These are phyloP conservation scores for Torulaspora quercuum DNA, from an alignment of 805 yeast genomes.

Conservation along the genomic window DNA sequence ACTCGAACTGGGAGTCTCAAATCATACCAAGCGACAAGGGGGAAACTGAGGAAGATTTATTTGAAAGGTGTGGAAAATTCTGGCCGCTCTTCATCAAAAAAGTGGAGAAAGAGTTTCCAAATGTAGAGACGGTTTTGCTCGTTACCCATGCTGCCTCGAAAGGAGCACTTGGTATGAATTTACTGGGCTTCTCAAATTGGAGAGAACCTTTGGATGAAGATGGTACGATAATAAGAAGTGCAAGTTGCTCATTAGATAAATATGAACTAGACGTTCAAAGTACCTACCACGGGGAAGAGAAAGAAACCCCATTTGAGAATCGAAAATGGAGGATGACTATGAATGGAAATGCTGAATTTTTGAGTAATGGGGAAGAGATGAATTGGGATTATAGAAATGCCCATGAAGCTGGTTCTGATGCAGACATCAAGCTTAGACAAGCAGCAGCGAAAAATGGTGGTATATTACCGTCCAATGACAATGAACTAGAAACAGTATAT, in stretches of 20 bases:
- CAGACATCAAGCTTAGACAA: conserved; percentile 63
- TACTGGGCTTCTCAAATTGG: conserved; percentile 51
- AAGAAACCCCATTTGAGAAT: conserved; percentile 25
- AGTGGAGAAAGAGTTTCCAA: conserved; percentile 56
- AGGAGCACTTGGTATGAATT: conserved; percentile 78
- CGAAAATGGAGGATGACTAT: conserved; percentile 55
- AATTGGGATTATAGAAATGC: conserved; percentile 79
- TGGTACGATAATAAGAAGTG: conserved; percentile 58
- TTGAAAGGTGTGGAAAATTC: conserved; percentile 54
- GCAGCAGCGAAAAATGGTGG: conserved; percentile 17
- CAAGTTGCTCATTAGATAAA: conserved; percentile 80
- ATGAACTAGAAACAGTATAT: conserved; percentile 45
- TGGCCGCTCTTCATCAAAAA: conserved; percentile 55
- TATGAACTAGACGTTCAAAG: conserved; percentile 36
- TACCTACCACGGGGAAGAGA: conserved; percentile 14
- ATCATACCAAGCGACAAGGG: conserved; percentile 63
- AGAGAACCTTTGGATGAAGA: conserved; percentile 50
- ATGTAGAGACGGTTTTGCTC: conserved; percentile 60
- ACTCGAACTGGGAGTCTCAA: conserved; percentile 49
- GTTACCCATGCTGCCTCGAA: conserved; percentile 93
- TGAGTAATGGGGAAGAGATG: conserved; percentile 84
- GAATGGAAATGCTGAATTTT: conserved; percentile 73
- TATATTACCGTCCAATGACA: conserved; percentile 28
- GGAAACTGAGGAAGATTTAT: conserved; percentile 70
- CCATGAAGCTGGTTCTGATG: conserved; percentile 87